A percentile compares a stretch with the other conserved stretches of the same genome.
phyloP scores from a whole-genome alignment of 306 rosid species.

The Lotus japonicus region DNA sequence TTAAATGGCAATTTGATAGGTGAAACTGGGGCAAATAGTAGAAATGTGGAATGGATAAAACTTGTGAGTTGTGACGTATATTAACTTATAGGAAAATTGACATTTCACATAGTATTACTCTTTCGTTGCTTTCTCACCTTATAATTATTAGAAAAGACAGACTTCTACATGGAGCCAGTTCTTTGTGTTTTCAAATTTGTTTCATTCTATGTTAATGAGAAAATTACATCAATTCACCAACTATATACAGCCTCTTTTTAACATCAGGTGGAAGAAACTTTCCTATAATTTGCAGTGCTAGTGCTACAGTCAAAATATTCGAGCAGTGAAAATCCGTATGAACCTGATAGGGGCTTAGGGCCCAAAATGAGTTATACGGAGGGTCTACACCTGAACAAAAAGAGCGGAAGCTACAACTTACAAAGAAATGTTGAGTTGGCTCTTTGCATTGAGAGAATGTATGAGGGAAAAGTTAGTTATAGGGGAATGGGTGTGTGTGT shows the following conservation, averaged over 20 bases:
- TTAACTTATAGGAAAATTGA: not conserved
- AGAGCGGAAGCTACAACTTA: too few species aligned
- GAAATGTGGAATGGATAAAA: not conserved
- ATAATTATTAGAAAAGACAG: too few species aligned
- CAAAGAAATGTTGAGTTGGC: too few species aligned
- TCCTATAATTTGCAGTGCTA: not conserved
- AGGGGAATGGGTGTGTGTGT: too few species aligned
- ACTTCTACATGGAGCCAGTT: too few species aligned
- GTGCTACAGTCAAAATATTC: not conserved
- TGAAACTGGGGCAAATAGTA: not conserved
- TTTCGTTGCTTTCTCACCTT: not conserved
- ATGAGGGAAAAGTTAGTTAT: too few species aligned
- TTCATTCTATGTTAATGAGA: too few species aligned
- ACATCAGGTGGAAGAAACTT: not conserved
- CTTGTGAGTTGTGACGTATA: not conserved
- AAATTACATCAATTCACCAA: not conserved
- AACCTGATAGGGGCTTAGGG: too few species aligned
- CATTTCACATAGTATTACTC: not conserved
- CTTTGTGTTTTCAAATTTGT: too few species aligned
- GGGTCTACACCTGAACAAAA: too few species aligned
- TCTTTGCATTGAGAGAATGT: too few species aligned
- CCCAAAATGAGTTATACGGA: too few species aligned
- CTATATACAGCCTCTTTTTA: not conserved
- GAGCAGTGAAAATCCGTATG: not conserved
- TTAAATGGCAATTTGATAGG: not conserved